phyloP scores from a whole-genome alignment of 441 rosid species.

The Pelargonium citronellum region DNA sequence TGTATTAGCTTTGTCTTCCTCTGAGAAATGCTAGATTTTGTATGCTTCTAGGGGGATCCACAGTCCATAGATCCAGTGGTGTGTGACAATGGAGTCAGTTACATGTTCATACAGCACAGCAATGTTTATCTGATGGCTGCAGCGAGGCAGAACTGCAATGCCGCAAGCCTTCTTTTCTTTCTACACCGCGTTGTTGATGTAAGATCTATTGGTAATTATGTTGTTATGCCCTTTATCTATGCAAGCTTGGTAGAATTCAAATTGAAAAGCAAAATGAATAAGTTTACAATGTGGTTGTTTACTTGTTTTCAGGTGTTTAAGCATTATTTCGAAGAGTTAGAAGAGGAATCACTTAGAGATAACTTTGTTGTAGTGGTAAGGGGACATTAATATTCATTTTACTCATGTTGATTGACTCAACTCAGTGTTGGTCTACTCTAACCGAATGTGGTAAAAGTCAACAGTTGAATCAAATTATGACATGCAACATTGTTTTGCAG shows the following conservation, averaged over 20 bases:
- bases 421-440: background rate
- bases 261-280: background rate
- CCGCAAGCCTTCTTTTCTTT: conserved; percentile 81
- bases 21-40: background rate
- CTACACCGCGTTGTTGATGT: conserved; percentile 91
- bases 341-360: conserved; percentile 94
- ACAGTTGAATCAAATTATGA: background rate
- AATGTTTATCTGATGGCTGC: conserved; percentile 88
- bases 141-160: conserved; percentile 90
- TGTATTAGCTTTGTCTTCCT: background rate
- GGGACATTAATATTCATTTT: conserved; percentile 4
- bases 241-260: background rate
- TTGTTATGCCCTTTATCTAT: conserved; percentile 5
- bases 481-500: conserved; percentile 31
- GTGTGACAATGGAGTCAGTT: conserved; percentile 86
- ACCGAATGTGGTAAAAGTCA: background rate
- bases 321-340: conserved; percentile 94
- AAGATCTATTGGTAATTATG: conserved; percentile 28
- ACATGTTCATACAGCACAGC: conserved; percentile 87
- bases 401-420: background rate
- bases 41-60: conserved; percentile 67
- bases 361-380: conserved; percentile 98
- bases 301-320: conserved; percentile 64
- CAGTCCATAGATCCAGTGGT: conserved; percentile 93
- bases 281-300: background rate